Percentiles rank a stretch among this genome's conserved stretches.
Conservation (phyloP, 2,329 filamentous ascomycete genomes). For the Fusarium gaditjirri region DNA sequence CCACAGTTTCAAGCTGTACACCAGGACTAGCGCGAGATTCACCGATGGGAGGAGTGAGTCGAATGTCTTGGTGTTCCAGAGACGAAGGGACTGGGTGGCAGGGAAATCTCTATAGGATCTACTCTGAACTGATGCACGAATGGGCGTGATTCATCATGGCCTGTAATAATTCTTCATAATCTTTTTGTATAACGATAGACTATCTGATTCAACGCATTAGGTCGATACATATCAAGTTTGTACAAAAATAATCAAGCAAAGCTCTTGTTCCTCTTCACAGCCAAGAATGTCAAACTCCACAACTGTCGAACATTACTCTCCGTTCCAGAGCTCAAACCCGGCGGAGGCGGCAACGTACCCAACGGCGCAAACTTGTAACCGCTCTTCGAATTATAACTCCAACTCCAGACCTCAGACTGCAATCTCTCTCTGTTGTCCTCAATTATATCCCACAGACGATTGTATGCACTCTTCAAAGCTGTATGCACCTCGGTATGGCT, state of each 20-base stretch:
- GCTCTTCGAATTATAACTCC: slow-evolving; percentile 56
- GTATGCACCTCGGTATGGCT: slow-evolving; percentile 56
- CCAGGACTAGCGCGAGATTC: not conserved
- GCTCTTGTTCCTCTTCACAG: slow-evolving; percentile 28
- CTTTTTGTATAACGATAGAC: fast-evolving
- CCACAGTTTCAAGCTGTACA: slow-evolving; percentile 11
- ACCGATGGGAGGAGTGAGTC: not conserved
- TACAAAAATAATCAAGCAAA: no score
- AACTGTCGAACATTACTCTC: slow-evolving; percentile 37
- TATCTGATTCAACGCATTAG: no score
- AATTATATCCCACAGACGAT: slow-evolving; percentile 69
- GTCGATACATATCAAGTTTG: not conserved
- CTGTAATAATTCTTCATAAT: no score
- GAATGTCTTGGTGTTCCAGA: slow-evolving; percentile 22
- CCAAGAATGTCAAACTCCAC: slow-evolving; percentile 36
- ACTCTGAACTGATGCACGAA: not conserved
- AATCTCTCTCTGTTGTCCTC: slow-evolving; percentile 63
- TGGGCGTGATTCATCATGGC: no score
- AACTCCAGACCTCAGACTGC: slow-evolving; percentile 71
- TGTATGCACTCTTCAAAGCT: slow-evolving; percentile 62
- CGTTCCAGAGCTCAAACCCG: slow-evolving; percentile 16
- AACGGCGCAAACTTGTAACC: slow-evolving; percentile 39
- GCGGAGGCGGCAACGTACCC: slow-evolving; percentile 31
- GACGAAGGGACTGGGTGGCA: not conserved
- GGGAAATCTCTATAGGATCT: not conserved